Evolutionary conservation across 441 rosid genomes (phyloP).

Genomic region (Jatropha multifida): DNA sequence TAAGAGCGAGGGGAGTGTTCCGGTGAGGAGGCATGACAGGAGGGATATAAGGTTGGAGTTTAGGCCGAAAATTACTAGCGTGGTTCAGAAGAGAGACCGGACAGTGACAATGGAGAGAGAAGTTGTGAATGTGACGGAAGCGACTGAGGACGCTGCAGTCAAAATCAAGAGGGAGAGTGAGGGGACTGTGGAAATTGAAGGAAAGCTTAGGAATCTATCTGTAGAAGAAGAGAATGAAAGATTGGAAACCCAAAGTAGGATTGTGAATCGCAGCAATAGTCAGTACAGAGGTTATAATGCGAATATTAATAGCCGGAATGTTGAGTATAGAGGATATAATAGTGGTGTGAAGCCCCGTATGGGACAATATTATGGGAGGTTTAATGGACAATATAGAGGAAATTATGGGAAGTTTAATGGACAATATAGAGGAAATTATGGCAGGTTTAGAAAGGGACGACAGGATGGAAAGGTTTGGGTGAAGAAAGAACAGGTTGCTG

Average conservation of each 20-base stretch:
- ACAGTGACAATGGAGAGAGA: conserved; percentile 10
- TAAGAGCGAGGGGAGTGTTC: conserved; percentile 19
- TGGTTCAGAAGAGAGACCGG: conserved; percentile 8
- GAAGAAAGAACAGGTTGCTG: conserved; percentile 42
- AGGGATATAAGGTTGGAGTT: conserved; percentile 11
- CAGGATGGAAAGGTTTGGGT: conserved; percentile 42
- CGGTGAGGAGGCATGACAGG: background rate
- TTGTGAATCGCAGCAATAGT: background rate
- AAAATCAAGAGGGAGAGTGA: conserved; percentile 11
- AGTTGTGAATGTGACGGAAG: conserved; percentile 7
- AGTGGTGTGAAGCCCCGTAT: background rate
- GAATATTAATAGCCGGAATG: background rate
- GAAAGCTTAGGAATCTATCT: conserved; percentile 12
- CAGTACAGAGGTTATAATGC: conserved; percentile 4
- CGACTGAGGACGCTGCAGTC: conserved; percentile 14
- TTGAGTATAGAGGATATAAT: background rate
- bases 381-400: background rate
- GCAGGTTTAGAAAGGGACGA: background rate
- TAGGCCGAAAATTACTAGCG: background rate
- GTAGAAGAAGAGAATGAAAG: background rate
- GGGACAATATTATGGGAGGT: background rate
- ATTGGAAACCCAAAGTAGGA: background rate
- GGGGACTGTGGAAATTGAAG: conserved; percentile 20
- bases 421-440: background rate
- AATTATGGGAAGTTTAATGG: background rate